These are phyloP conservation scores for Penicillium crystallinum DNA, from an alignment of 495 filamentous ascomycete species.

Conservation along the genomic window DNA sequence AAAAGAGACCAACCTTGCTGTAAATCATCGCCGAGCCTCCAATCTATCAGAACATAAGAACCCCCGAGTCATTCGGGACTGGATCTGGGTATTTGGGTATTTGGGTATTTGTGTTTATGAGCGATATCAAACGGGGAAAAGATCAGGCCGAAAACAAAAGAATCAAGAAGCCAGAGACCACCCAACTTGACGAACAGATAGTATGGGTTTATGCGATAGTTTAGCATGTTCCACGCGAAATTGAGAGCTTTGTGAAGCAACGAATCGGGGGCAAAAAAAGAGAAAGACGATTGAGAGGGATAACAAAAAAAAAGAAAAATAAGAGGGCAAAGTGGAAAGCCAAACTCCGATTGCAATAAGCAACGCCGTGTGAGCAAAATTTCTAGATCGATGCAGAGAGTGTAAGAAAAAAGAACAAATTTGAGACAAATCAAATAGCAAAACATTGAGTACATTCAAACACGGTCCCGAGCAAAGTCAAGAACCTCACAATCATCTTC, in stretches of 20 bases:
- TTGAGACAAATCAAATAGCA: neutral
- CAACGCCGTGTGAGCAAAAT: conserved; percentile 15
- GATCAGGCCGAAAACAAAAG: conserved; percentile 8
- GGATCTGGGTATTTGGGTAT: conserved; percentile 16
- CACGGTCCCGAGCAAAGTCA: conserved; percentile 82
- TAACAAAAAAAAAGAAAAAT: neutral
- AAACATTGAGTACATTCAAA: conserved; percentile 42
- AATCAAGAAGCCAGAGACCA: conserved; percentile 1
- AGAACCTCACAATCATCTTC: conserved; percentile 92
- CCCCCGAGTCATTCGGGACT: neutral
- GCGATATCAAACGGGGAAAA: conserved; percentile 7
- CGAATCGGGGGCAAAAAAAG: neutral
- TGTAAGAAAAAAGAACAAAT: conserved; percentile 5
- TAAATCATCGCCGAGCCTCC: neutral
- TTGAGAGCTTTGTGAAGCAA: neutral
- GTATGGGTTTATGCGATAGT: conserved; percentile 21
- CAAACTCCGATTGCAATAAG: conserved; percentile 15
- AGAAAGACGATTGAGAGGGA: too few relatives aligned
- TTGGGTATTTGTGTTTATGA: conserved; percentile 22
- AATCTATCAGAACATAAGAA: conserved; percentile 6
- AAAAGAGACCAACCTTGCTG: conserved; percentile 1
- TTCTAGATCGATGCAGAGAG: conserved; percentile 18
- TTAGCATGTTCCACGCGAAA: conserved; percentile 8
- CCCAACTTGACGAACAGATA: conserved; percentile 1
- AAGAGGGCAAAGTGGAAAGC: conserved; percentile 3